Conservation (phyloP, 257 asterid species). For the Vinca minor region DNA sequence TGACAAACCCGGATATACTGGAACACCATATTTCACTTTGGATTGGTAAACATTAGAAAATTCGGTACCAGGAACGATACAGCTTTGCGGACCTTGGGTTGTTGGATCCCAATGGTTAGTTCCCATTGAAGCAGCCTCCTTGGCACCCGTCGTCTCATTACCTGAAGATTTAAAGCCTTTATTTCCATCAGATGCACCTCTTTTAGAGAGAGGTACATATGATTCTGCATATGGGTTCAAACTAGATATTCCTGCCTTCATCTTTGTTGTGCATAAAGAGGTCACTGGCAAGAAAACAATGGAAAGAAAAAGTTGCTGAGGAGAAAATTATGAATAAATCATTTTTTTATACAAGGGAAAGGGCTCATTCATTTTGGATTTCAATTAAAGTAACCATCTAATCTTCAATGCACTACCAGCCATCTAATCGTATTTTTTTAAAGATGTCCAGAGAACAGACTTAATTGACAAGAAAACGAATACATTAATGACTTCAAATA, state of each 20-base stretch:
- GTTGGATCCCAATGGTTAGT: conserved; percentile 24
- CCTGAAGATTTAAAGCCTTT: conserved; percentile 21
- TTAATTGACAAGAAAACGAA: too few species aligned
- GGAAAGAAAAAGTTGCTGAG: background rate
- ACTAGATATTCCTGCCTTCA: conserved; percentile 63
- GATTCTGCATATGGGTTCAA: conserved; percentile 77
- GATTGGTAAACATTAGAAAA: conserved; percentile 21
- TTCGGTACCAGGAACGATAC: conserved; percentile 16
- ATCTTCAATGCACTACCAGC: background rate
- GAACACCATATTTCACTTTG: conserved; percentile 29
- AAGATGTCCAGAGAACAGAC: too few species aligned
- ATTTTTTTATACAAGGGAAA: background rate
- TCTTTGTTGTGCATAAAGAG: conserved; percentile 31
- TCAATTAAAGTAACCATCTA: background rate
- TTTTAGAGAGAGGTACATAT: conserved; percentile 61
- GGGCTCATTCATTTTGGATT: background rate
- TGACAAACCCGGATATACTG: conserved; percentile 40
- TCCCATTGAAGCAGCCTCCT: conserved; percentile 32
- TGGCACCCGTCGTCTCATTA: conserved; percentile 29
- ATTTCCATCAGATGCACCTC: conserved; percentile 34
- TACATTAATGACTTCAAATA: too few species aligned
- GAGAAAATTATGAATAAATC: background rate
- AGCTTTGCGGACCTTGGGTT: conserved; percentile 25
- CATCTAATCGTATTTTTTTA: too few species aligned
- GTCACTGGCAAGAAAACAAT: conserved; percentile 11